Conservation (phyloP, 352 stramenopile genomes). For the Lagenidium giganteum region DNA sequence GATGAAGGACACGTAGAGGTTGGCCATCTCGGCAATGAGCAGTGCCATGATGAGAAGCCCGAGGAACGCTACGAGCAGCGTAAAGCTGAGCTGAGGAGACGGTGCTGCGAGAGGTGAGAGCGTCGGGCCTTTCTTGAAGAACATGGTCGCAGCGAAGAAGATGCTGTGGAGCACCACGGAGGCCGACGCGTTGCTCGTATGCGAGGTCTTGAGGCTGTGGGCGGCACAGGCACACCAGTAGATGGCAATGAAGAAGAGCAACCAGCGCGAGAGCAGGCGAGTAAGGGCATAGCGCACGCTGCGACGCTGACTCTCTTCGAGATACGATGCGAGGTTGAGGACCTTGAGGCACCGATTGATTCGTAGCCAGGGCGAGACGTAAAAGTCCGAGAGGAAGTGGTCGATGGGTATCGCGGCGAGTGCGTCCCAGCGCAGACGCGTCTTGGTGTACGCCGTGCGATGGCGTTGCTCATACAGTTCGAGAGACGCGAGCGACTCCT, state of each 20-base stretch:
- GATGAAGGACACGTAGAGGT: constrained; percentile 48
- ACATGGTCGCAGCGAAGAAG: constrained; percentile 37
- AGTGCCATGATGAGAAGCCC: constrained; percentile 39
- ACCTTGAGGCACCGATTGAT: constrained; percentile 50
- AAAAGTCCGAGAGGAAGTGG: constrained; percentile 43
- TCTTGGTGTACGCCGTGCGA: constrained; percentile 28
- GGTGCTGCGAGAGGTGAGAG: constrained; percentile 19
- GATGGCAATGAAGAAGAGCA: constrained; percentile 37
- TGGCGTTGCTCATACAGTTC: constrained; percentile 46
- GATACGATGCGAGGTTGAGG: constrained; percentile 46
- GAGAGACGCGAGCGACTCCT: constrained; percentile 33
- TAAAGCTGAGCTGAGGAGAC: constrained; percentile 38
- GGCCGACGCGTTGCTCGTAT: constrained; percentile 5
- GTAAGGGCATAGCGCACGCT: constrained; percentile 48
- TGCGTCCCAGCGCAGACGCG: constrained; percentile 31
- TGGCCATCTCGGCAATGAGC: constrained; percentile 47
- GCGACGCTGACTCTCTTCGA: constrained; percentile 41
- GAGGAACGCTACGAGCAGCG: constrained; percentile 29
- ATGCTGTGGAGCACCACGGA: constrained; percentile 36
- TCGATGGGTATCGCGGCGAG: constrained; percentile 45
- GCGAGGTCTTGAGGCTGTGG: constrained; percentile 19
- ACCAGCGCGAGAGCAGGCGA: constrained; percentile 29
- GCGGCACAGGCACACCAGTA: constrained; percentile 53
- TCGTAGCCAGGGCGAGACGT: constrained; percentile 25
- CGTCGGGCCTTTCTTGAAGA: constrained; percentile 40